Base-by-base conservation (phyloP, 2,329 filamentous ascomycete species). In the Neoscytalidium dimidiatum region DNA sequence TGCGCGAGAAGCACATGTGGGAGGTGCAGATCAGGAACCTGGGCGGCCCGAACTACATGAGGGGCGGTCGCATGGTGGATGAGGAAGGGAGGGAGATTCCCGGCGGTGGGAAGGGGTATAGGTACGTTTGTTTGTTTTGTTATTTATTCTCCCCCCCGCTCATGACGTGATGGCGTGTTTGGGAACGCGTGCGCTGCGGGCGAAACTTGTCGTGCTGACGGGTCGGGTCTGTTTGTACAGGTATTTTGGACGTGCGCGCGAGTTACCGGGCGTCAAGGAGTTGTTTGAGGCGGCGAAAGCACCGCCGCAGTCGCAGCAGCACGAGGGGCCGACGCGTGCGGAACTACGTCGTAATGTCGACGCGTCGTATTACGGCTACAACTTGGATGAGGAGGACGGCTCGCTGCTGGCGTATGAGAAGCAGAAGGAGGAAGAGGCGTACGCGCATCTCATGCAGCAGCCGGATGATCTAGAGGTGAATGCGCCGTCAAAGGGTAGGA, bases 1-100 rank as follows among this genome's bases (percentile, higher is more conserved):
- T 99, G 92, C 89, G 93, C 69, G 95, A 99, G 83, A 99, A 99
- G 80, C 93, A 96, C 85, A 94, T 96, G 86, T 99, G 95, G 95
- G 95, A 99, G 83, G 88, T 95, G 71, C 93, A 97, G 80, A 97
- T 99, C 71, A 87, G 94, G 66, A 96, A 96, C 73, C 78, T 98
- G 26, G 95, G 95, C n/a, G 95, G 95, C 2, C 95, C 95, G 31
- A 98, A 98, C 79, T 99, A 98, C 78, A 96, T 95, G 90, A 85
- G 93, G 31, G 83, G 81, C n/a, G 83, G 83, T 0, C 74, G 82
- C 26, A 78, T 83, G 70, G 75, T 86, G 65, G 84, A 86, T 74
- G 84, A 86, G 69, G 83, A 86, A 62, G 84, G 84, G 2, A 77
- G 80, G 62, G 84, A 86, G 71, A 81, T 86, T 41, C 83, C 83